A percentile compares a stretch with the other conserved stretches of the same genome.
Evolutionary conservation across 345 rosid genomes (phyloP).

Genomic region (Citropsis articulata): DNA sequence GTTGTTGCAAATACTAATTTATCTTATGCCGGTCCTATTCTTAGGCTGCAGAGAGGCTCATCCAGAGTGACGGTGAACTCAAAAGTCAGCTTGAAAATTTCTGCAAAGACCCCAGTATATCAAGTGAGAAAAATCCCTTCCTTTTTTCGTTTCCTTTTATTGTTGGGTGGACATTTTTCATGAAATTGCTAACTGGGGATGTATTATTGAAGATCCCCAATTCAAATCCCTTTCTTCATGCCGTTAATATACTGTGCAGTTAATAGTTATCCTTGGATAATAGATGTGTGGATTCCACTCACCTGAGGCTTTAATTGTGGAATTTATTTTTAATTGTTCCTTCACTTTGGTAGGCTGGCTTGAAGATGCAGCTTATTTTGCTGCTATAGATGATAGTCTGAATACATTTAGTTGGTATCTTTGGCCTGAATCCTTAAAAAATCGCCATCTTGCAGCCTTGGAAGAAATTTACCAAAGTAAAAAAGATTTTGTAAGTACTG

Average conservation of each 20-base stretch:
- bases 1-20: not conserved
- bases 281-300: not conserved
- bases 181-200: too few relatives aligned
- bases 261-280: slow-evolving; percentile 1
- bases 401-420: slow-evolving; percentile 72
- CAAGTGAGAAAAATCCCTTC: slow-evolving; percentile 46
- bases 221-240: not conserved
- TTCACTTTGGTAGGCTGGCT: slow-evolving; percentile 73
- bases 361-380: slow-evolving; percentile 94
- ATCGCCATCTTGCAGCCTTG: slow-evolving; percentile 82
- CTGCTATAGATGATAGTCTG: slow-evolving; percentile 69
- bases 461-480: slow-evolving; percentile 74
- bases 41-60: slow-evolving; percentile 92
- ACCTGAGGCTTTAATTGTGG: not conserved
- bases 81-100: slow-evolving; percentile 60
- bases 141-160: not conserved
- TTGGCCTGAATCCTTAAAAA: slow-evolving; percentile 82
- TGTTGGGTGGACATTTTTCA: not conserved
- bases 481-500: slow-evolving; percentile 71
- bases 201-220: not conserved
- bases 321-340: not conserved
- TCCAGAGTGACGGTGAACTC: slow-evolving; percentile 54
- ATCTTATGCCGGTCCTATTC: slow-evolving; percentile 12
- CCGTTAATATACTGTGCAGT: not conserved
- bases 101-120: slow-evolving; percentile 50